Conservation (phyloP, 345 rosid species). For the Populus ilicifolia region DNA sequence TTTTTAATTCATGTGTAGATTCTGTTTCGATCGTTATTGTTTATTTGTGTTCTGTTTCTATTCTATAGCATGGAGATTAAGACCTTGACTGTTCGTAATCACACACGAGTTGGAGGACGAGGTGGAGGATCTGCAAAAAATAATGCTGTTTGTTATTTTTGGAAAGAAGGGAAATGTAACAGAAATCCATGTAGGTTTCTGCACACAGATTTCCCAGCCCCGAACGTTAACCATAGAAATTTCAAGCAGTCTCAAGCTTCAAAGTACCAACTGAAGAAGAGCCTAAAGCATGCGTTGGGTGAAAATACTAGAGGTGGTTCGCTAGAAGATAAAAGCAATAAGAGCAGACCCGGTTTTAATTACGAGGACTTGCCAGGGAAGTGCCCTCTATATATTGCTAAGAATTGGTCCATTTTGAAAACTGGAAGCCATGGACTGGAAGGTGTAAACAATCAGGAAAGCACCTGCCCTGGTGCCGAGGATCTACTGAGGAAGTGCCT, state of each 20-base stretch:
- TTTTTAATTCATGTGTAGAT: no score
- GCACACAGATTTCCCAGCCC: slow-evolving; percentile 9
- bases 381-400: no score
- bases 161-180: slow-evolving; percentile 29
- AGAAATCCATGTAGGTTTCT: slow-evolving; percentile 34
- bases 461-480: background rate
- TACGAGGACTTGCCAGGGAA: background rate
- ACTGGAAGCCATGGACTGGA: background rate
- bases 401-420: no score
- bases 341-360: background rate
- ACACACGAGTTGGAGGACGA: background rate
- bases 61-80: slow-evolving; percentile 2
- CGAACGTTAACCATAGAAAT: background rate
- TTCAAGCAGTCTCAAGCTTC: background rate
- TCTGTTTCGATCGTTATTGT: background rate
- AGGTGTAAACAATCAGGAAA: background rate
- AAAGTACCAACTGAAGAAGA: slow-evolving; percentile 1
- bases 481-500: background rate
- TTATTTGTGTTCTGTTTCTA: background rate
- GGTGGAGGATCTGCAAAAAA: background rate
- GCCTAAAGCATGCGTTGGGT: background rate
- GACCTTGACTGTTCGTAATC: background rate
- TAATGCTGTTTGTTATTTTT: slow-evolving; percentile 10
- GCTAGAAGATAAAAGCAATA: background rate
- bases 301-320: background rate